Conservation (phyloP, 2,329 filamentous ascomycete genomes). For the Sclerotinia minor region DNA sequence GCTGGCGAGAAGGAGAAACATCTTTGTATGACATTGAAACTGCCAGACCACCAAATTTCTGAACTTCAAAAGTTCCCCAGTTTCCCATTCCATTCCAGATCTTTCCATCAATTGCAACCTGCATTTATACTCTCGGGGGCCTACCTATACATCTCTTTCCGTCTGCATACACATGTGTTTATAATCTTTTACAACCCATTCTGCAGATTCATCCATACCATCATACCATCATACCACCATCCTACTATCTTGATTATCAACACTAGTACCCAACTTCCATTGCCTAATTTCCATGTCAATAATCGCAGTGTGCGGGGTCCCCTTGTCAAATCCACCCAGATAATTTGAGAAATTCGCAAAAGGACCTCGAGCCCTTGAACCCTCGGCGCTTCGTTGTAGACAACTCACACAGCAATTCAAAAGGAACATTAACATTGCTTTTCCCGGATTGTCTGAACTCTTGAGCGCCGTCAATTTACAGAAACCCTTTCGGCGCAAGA, state of each 20-base stretch:
- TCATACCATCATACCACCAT: not conserved
- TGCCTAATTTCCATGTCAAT: conserved; percentile 20
- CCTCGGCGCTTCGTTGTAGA: conserved; percentile 27
- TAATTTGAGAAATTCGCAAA: conserved; percentile 8
- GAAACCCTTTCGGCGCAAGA: not conserved
- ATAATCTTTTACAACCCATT: not conserved
- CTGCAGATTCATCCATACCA: not conserved
- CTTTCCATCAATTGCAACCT: not conserved
- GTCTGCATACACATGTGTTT: not conserved
- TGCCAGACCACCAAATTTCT: not conserved
- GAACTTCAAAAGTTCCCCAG: not conserved
- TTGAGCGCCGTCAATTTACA: not conserved
- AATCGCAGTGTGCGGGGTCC: conserved; percentile 25
- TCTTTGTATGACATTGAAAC: not conserved
- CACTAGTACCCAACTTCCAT: not conserved
- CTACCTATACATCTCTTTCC: not conserved
- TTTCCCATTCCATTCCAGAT: not conserved
- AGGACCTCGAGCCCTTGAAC: conserved; percentile 20
- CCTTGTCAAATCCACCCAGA: conserved; percentile 22
- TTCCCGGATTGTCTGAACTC: not conserved
- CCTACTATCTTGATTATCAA: no score
- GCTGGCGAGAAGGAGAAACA: not conserved
- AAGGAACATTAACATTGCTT: not conserved
- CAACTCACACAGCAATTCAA: conserved; percentile 22
- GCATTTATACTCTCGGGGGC: not conserved